Evolutionary conservation across 768 basidiomycete species (phyloP), one percentile per base, ranked within the genome.

Genomic region (Suillus paluster): DNA sequence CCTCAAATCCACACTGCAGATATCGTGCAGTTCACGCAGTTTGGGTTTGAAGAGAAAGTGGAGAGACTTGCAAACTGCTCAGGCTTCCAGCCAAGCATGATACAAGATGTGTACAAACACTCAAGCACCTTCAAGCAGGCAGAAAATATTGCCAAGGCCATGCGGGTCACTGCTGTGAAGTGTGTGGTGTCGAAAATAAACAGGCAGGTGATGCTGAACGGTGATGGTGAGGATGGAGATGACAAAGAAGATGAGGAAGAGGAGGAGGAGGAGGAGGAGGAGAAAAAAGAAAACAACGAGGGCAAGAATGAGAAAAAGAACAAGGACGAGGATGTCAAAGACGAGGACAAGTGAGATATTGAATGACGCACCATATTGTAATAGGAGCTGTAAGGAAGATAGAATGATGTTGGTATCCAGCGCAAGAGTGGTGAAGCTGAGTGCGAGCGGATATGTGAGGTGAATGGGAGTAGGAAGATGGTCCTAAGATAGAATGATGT

Each of bases 401-500:
- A 99, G 83, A 0, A 99, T 80, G 62, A 98, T 92, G 78, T 99
- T 98, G 57, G 97, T 98, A 75, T 99, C 97, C 69, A 97, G 80
- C 33, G 99, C 89, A 60, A 99, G 88, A 48, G 90, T 81, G 10
- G 86, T 17, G 88, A 89, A 2, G 81, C 76, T 0, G 87, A 75
- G 71, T 94, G 89, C 5, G 90, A 82, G 53, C 89, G 90, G 63
- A 97, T 77, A 66, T 90, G 88, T 2, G 85, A 78, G 5, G 88
- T 84, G 67, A 98, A 84, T 70, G 94, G 97, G 0, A 80, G 64
- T 63, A 97, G 79, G 62, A 99, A 82, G 67, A 90, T 79, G 0
- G 87, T 73, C 4, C 0, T 93, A 94, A 0, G 93, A 91, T 15
- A 99, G 83, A 0, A 99, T 80, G 62, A 98, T 92, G 78, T 99